phyloP scores from a whole-genome alignment of 192 early-diverging fungal species.

The Chytriomyces sp. region DNA sequence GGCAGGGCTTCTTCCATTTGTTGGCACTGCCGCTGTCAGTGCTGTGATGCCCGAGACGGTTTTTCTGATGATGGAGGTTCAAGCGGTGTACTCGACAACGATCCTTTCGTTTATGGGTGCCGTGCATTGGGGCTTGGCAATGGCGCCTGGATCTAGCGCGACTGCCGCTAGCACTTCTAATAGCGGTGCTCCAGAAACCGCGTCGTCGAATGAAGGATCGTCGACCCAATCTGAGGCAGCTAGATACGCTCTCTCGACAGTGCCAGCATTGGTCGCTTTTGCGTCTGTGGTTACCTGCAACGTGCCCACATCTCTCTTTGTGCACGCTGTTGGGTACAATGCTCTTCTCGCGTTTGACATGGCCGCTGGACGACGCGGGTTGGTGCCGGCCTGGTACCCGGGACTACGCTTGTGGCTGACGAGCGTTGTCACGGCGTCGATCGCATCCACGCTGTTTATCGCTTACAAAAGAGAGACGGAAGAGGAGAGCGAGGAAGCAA shows the following conservation, averaged over 20 bases:
- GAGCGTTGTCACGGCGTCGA: background rate
- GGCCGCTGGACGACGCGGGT: background rate
- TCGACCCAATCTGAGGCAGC: background rate
- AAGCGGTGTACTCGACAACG: conserved; percentile 1
- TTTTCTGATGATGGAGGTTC: background rate
- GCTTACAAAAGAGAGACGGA: background rate
- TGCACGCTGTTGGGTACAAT: conserved; percentile 6
- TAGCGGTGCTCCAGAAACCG: background rate
- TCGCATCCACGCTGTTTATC: background rate
- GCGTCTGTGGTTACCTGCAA: background rate
- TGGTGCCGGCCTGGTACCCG: conserved; percentile 21
- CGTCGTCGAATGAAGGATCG: background rate
- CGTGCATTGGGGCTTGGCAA: background rate
- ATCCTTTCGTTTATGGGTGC: background rate
- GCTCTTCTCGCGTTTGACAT: conserved; percentile 6
- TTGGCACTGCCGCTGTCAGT: background rate
- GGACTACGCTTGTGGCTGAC: conserved; percentile 18
- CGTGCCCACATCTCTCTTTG: background rate
- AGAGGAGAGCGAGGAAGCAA: background rate
- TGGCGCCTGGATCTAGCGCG: background rate
- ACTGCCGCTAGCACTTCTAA: background rate
- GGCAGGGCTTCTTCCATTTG: background rate
- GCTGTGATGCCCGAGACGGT: background rate
- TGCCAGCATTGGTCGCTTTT: conserved; percentile 13
- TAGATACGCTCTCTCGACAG: background rate